A percentile compares a stretch with the other conserved stretches of the same genome.
phyloP scores from a whole-genome alignment of 495 filamentous ascomycete genomes.

The Sabuloglossum arenarium region DNA sequence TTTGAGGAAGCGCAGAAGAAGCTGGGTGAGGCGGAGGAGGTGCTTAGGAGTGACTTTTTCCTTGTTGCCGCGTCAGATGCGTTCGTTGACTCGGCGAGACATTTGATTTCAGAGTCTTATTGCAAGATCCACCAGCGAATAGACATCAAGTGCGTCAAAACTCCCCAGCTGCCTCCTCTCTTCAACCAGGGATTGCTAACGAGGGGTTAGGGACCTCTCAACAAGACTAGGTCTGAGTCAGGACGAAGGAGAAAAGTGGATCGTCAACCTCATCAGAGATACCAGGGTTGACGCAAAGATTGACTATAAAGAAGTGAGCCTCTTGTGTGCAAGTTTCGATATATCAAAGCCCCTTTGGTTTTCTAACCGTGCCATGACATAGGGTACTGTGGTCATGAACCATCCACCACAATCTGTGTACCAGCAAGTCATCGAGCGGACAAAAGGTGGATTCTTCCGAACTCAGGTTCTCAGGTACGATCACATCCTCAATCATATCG shows the following conservation, averaged over 20 bases:
- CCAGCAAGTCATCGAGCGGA: conserved; percentile 95
- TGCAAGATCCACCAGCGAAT: conserved; percentile 99
- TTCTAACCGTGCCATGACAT: background rate
- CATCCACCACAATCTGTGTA: conserved; percentile 95
- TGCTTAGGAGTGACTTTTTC: conserved; percentile 90
- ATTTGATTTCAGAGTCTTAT: conserved; percentile 93
- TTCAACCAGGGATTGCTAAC: conserved; percentile 8
- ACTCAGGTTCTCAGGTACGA: conserved; percentile 4
- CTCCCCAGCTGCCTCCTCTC: background rate
- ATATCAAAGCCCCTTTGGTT: background rate
- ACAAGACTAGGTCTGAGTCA: conserved; percentile 70
- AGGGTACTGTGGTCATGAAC: conserved; percentile 95
- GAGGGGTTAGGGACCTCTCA: conserved; percentile 47
- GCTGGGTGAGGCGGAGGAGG: conserved; percentile 74
- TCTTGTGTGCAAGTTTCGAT: background rate
- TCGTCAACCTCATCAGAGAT: conserved; percentile 95
- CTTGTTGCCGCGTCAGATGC: conserved; percentile 61
- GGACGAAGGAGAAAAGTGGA: conserved; percentile 99
- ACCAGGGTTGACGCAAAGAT: conserved; percentile 97
- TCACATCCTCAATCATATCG: background rate
- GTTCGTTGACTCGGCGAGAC: conserved; percentile 85
- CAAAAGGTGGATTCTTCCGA: conserved; percentile 84
- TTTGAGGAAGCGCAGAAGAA: conserved; percentile 95
- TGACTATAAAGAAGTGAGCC: conserved; percentile 58
- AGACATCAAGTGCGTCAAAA: conserved; percentile 55